Conservation (phyloP, 2,329 filamentous ascomycete species). For the Fusarium sp. region DNA sequence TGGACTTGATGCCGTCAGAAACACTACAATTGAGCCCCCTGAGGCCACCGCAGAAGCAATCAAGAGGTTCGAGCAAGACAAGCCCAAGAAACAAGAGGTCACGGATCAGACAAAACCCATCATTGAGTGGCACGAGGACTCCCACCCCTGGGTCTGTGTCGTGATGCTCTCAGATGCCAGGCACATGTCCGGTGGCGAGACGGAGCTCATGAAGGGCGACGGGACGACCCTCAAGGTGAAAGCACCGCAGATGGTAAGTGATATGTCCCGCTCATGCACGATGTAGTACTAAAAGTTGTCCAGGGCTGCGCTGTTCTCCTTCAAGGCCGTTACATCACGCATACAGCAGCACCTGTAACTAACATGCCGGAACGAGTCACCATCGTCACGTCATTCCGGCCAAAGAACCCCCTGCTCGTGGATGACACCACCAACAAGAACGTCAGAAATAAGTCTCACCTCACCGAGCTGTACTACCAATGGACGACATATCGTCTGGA, state of each 20-base stretch:
- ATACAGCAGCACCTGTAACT: conserved; percentile 56
- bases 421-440: conserved; percentile 56
- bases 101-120: conserved; percentile 37
- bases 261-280: neutral
- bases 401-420: conserved; percentile 53
- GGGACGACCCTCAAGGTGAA: conserved; percentile 42
- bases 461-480: conserved; percentile 47
- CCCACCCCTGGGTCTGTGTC: conserved; percentile 64
- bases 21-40: conserved; percentile 46
- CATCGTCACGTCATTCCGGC: conserved; percentile 60
- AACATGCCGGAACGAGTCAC: conserved; percentile 59
- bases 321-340: conserved; percentile 60
- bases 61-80: conserved; percentile 21
- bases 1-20: conserved; percentile 37
- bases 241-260: conserved; percentile 40
- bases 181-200: conserved; percentile 59
- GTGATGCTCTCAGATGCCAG: conserved; percentile 62
- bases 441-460: conserved; percentile 42
- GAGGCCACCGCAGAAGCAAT: conserved; percentile 39
- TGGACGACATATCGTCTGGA: conserved; percentile 47
- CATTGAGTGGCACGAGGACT: conserved; percentile 61
- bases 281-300: neutral
- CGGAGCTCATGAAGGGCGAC: conserved; percentile 43
- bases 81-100: conserved; percentile 19
- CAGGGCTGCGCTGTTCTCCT: conserved; percentile 57